A percentile compares a stretch with the other conserved stretches of the same genome.
Conservation (phyloP, 169 alveolate genomes). For the Sarcocystis neurona region DNA sequence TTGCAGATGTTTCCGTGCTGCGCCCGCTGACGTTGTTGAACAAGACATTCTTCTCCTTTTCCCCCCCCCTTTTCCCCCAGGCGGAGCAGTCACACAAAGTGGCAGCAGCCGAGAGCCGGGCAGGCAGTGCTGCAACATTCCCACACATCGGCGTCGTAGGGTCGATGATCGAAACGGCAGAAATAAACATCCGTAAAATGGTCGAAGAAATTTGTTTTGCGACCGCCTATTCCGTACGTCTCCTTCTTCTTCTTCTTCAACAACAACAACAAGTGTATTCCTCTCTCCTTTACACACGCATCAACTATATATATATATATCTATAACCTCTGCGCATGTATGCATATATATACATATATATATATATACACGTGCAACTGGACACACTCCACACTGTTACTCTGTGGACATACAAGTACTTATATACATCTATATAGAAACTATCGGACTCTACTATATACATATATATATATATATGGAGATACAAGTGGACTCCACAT, state of each 20-base stretch:
- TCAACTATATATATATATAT: neutral
- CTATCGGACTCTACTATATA: neutral
- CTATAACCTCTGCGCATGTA: neutral
- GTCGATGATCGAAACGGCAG: neutral
- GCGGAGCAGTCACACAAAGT: conserved; percentile 4
- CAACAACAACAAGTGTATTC: too few relatives aligned
- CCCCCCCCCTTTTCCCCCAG: neutral
- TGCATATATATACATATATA: too few relatives aligned
- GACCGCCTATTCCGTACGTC: neutral
- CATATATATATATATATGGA: neutral
- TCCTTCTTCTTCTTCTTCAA: neutral
- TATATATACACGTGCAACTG: too few relatives aligned
- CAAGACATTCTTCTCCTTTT: too few relatives aligned
- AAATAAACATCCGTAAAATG: neutral
- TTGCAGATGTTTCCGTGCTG: too few relatives aligned
- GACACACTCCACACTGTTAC: too few relatives aligned
- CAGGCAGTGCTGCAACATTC: neutral
- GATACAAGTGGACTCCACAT: too few relatives aligned
- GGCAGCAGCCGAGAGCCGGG: neutral
- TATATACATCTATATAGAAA: neutral
- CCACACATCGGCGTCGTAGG: conserved; percentile 14
- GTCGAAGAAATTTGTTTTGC: neutral
- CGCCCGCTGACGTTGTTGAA: too few relatives aligned
- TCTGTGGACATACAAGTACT: too few relatives aligned
- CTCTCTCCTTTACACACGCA: neutral